These are phyloP conservation scores for Wickerhamomyces xylosicus DNA, from an alignment of 805 yeast genomes.

Conservation along the genomic window DNA sequence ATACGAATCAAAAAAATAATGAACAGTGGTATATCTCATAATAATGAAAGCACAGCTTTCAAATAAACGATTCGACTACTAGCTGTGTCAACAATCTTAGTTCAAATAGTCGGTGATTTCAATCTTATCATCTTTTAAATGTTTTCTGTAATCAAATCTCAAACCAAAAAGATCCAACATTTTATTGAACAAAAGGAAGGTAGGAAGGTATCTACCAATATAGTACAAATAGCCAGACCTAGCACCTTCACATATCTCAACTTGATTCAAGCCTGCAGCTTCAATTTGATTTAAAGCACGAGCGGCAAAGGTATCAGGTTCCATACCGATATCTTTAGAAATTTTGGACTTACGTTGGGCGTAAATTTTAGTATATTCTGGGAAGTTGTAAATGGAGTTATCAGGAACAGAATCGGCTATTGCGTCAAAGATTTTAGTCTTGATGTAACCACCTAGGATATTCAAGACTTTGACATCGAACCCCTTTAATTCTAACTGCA, in stretches of 20 bases:
- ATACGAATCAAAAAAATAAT: no score
- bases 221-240: conserved; percentile 7
- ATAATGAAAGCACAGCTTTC: no score
- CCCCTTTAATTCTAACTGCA: conserved; percentile 29
- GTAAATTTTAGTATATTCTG: conserved; percentile 10
- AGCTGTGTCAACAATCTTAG: no score
- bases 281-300: conserved; percentile 28
- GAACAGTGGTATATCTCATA: no score
- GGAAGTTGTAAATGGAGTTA: conserved; percentile 14
- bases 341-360: conserved; percentile 4
- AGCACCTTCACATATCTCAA: conserved; percentile 15
- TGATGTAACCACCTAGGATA: conserved; percentile 32
- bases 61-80: no score
- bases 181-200: conserved; percentile 7
- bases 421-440: conserved; percentile 22
- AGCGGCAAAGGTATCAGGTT: conserved; percentile 29
- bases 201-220: conserved; percentile 4
- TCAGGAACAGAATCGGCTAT: conserved; percentile 5
- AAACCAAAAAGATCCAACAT: conserved; percentile 12
- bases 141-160: conserved; percentile 15
- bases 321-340: conserved; percentile 12
- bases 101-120: neutral
- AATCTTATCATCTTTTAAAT: conserved; percentile 4
- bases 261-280: conserved; percentile 7
- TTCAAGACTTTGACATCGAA: conserved; percentile 31